Base-by-base conservation (phyloP, 257 asterid genomes). In the Scutellaria baicalensis region DNA sequence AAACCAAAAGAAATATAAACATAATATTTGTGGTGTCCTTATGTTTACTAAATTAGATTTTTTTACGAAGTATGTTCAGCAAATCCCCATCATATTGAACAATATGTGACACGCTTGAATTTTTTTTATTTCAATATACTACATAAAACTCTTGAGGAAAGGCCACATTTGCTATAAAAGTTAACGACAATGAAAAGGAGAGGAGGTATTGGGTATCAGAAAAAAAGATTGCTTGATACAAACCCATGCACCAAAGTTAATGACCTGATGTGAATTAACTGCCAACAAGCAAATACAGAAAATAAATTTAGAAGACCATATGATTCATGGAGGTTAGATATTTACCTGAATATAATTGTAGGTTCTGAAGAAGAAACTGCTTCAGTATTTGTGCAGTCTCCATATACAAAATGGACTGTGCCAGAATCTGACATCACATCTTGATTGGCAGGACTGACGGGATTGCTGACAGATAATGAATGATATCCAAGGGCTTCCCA, bases 401-500 rank as follows among this genome's bases (percentile, higher is more conserved):
- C 98, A 77, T 90, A 93, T 54, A 90, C 94, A 79, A 90, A 85
- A 74, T 84, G 82, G 73, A 93, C 91, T 58, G 84, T 74, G 43
- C 93, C 94, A 77, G 91, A 73, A 76, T 81, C 91, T 23, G 88
- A 84, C 75, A 80, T 69, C 71, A 75, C 64, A 70, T 87, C 92
- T 49, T 67, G 77, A 72, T 86, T 80, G 59, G 71, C 68, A 35
- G 86, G 83, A 48, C 66, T 44, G 48, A 70, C 78, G 57, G 89
- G 97, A 77, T 72, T 81, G 64, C 77, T 74, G 70, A 89, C 78
- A 54, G 92, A 82, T 45, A 90, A 74, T 35, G 98, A 90, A 63
- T 74, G 84, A 76, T 93, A 93, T 52, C 98, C 98, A 69, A 79
- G 86, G 75, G 88, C 83, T 80, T 86, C 95, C 96, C 98, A 93